These are phyloP conservation scores for Globisporangium paroecandrum DNA, from an alignment of 352 stramenopile genomes.

Conservation along the genomic window DNA sequence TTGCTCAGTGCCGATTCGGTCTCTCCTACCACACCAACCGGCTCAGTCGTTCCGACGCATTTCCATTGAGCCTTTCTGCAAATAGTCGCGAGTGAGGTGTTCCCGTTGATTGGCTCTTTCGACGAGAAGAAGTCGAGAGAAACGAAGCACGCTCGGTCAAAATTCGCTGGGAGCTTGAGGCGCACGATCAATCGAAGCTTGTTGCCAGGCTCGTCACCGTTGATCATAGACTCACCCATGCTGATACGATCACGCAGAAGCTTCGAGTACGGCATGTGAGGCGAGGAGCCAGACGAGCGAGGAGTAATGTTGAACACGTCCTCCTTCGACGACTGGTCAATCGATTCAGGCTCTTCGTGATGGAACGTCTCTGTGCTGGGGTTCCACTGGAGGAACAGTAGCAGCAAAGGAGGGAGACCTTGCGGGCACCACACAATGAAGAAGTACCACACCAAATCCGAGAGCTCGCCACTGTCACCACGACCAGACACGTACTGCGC, in stretches of 20 bases:
- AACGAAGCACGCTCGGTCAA: conserved; percentile 79
- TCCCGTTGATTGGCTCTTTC: conserved; percentile 56
- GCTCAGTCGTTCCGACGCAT: conserved; percentile 79
- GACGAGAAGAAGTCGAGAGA: conserved; percentile 83
- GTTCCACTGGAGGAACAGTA: conserved; percentile 87
- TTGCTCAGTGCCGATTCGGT: conserved; percentile 62
- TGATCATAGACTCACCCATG: conserved; percentile 73
- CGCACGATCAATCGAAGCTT: conserved; percentile 81
- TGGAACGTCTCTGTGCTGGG: conserved; percentile 67
- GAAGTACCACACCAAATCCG: conserved; percentile 83
- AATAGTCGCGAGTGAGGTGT: conserved; percentile 45
- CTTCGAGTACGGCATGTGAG: conserved; percentile 83
- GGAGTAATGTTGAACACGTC: conserved; percentile 84
- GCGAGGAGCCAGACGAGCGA: conserved; percentile 69
- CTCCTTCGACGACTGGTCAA: conserved; percentile 73
- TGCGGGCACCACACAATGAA: conserved; percentile 86
- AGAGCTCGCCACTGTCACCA: conserved; percentile 59
- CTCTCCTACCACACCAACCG: conserved; percentile 60
- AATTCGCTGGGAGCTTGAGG: conserved; percentile 71
- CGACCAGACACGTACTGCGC: conserved; percentile 73
- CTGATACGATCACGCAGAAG: conserved; percentile 61
- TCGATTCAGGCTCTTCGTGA: conserved; percentile 53
- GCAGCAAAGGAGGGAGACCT: conserved; percentile 60
- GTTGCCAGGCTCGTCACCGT: conserved; percentile 78
- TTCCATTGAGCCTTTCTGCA: conserved; percentile 70